Evolutionary conservation across 352 stramenopile genomes (phyloP).

Genomic region (Globisporangium megalacanthum): DNA sequence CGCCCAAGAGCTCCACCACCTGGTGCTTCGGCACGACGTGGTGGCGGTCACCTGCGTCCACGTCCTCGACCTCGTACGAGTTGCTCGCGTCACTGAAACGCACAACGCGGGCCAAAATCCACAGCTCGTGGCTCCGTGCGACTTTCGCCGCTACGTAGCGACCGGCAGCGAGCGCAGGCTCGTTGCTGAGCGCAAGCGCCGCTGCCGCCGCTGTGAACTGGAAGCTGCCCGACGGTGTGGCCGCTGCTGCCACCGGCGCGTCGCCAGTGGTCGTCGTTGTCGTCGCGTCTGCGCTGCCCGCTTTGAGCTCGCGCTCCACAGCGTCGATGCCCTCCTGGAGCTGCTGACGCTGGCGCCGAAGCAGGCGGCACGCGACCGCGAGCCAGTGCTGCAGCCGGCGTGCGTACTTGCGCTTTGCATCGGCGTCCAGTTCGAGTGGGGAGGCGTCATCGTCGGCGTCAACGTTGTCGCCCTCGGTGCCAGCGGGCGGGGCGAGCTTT

Average conservation of each 20-base stretch:
- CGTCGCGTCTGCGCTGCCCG: slow-evolving; percentile 5
- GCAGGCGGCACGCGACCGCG: slow-evolving; percentile 42
- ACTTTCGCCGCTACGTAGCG: slow-evolving; percentile 73
- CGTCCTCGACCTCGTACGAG: slow-evolving; percentile 95
- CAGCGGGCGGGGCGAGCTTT: slow-evolving; percentile 34
- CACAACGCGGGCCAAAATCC: slow-evolving; percentile 92
- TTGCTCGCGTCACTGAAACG: slow-evolving; percentile 85
- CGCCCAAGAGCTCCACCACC: slow-evolving; percentile 88
- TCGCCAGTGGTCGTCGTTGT: not conserved
- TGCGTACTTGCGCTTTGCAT: slow-evolving; percentile 35
- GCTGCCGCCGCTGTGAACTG: slow-evolving; percentile 12
- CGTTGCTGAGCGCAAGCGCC: slow-evolving; percentile 19
- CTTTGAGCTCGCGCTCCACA: slow-evolving; percentile 47
- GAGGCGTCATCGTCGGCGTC: slow-evolving; percentile 10
- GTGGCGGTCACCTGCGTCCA: slow-evolving; percentile 79
- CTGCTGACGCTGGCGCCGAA: slow-evolving; percentile 49
- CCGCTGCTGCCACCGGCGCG: not conserved
- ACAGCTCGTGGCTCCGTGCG: slow-evolving; percentile 72
- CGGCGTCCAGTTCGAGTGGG: not conserved
- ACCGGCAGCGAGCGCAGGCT: slow-evolving; percentile 37
- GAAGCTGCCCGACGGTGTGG: slow-evolving; percentile 11
- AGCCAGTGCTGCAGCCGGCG: slow-evolving; percentile 62
- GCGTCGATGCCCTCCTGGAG: slow-evolving; percentile 41
- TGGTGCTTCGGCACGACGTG: slow-evolving; percentile 71
- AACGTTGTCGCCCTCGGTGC: slow-evolving; percentile 8